Evolutionary conservation across 179 eudicot genomes (phyloP), one percentile per base, ranked within the genome.

Genomic region (Silene vulgaris): DNA sequence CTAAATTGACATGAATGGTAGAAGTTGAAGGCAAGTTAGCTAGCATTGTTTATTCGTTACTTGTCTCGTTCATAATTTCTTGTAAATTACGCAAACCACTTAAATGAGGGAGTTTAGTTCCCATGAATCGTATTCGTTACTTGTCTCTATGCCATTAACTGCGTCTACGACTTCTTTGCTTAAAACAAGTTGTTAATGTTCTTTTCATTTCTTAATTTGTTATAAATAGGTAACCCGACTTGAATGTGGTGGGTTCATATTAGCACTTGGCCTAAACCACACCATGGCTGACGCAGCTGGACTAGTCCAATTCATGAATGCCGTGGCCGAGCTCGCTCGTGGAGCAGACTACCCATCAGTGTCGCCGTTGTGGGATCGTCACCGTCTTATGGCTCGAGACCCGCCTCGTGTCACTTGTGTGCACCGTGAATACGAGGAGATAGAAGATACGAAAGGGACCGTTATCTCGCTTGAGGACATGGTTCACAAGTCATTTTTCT

Each of bases 401-500:
- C 54, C 54, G 54, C 79, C 76, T 0, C 75, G 35, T 0, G 80
- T 75, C 64, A 80, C 77, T 0, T 61, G 76, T 60, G 52, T 65
- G 0, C 86, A 81, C 45, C 80, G 9, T 3, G 54, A 48, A 14
- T 48, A 48, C 45, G 85, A 83, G 5, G 75, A 75, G 12, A 71
- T 80, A 48, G 14, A 48, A 13, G 54, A 48, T 13, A 48, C 54
- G 0, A 74, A 75, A 7, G 83, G 75, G 6, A 79, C 82, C 67
- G 61, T 79, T 63, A 73, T 78, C 28, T 82, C 87, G 0, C 61
- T 82, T 61, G 28, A 61, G 1, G 82, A 82, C 63, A 74, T 85
- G 84, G 82, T 81, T 14, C 85, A 82, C 68, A 79, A 73, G 54
- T 82, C 85, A 3, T 85, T 85, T 65, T 82, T 82, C 73, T 84